Percentiles rank a stretch among this genome's conserved stretches.
These are phyloP conservation scores for Citeromyces nyonsensis DNA, from an alignment of 805 yeast species.

Conservation along the genomic window DNA sequence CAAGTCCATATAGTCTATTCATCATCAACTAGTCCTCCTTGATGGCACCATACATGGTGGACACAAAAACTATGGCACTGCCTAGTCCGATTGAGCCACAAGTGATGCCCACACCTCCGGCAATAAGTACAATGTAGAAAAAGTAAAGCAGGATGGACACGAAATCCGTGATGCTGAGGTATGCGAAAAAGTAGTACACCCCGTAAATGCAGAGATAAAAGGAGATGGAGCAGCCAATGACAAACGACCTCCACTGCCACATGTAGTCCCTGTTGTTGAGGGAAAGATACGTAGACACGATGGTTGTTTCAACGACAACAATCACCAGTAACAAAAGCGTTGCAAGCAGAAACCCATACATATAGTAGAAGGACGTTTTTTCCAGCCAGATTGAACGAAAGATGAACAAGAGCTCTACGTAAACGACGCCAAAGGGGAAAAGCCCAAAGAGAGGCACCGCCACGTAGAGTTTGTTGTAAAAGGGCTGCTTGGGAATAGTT, in stretches of 20 bases:
- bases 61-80: conserved; percentile 52
- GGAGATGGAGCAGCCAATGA: conserved; percentile 57
- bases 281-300: conserved; percentile 52
- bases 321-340: conserved; percentile 44
- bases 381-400: conserved; percentile 72
- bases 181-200: conserved; percentile 42
- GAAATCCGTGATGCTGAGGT: conserved; percentile 48
- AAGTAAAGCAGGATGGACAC: conserved; percentile 56
- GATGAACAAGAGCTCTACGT: conserved; percentile 59
- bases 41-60: conserved; percentile 40
- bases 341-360: conserved; percentile 62
- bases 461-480: conserved; percentile 14
- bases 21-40: conserved; percentile 29
- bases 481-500: conserved; percentile 19
- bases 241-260: conserved; percentile 80
- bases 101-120: conserved; percentile 45
- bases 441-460: conserved; percentile 42
- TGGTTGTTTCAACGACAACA: conserved; percentile 55
- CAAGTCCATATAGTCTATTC: neutral
- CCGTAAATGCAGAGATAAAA: conserved; percentile 57
- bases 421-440: conserved; percentile 69
- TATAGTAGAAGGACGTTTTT: conserved; percentile 62
- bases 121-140: conserved; percentile 53
- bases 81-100: conserved; percentile 66
- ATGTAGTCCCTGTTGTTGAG: conserved; percentile 32